phyloP scores from a whole-genome alignment of 1,284 basidiomycete genomes.

The Rhodofomes roseus region DNA sequence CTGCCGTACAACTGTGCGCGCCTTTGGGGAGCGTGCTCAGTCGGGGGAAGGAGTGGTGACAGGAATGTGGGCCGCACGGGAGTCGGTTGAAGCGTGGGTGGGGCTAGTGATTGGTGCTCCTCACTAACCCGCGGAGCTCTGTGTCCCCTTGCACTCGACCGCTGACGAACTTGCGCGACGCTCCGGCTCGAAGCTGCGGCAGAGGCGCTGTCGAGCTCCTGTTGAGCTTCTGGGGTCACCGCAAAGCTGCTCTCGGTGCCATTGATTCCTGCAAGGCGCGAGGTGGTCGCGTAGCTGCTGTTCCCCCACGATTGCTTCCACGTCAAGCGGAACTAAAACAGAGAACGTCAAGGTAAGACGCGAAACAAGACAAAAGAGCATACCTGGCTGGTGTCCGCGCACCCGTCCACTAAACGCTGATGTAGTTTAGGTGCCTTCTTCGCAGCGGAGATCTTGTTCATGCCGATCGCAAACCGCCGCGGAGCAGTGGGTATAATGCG shows the following conservation, averaged over 20 bases:
- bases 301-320: not conserved
- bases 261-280: not conserved
- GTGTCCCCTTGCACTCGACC: no score
- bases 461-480: not conserved
- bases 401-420: not conserved
- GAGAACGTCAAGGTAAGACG: not conserved
- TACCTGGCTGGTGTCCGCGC: not conserved
- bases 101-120: no score
- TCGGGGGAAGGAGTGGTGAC: no score
- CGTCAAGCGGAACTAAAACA: not conserved
- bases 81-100: no score
- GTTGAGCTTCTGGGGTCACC: not conserved
- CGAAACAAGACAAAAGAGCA: not conserved
- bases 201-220: not conserved
- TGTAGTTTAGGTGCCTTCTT: not conserved
- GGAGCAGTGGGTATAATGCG: not conserved
- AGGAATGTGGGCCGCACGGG: no score
- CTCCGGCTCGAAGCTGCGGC: no score
- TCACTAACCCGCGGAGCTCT: no score
- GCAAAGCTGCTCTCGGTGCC: not conserved
- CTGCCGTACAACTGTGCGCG: no score
- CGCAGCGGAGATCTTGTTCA: not conserved
- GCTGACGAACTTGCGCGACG: no score
- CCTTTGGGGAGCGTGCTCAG: no score
- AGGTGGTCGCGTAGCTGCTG: not conserved